These are phyloP conservation scores for Phytopythium helicoides DNA, from an alignment of 352 stramenopile genomes.

Conservation along the genomic window DNA sequence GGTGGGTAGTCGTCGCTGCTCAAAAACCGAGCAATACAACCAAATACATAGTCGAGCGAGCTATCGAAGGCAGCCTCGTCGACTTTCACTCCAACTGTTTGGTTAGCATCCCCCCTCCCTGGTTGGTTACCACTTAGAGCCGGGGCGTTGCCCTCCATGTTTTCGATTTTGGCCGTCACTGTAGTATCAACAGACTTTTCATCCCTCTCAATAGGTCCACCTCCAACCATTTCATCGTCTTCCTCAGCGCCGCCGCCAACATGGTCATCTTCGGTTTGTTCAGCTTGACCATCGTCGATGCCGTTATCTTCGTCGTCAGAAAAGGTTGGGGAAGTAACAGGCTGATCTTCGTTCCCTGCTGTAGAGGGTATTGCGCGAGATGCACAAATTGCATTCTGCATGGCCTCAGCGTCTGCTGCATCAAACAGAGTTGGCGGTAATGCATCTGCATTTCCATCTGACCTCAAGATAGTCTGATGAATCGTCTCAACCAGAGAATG, in stretches of 20 bases:
- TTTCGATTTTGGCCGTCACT: too few species aligned
- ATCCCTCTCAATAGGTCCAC: too few species aligned
- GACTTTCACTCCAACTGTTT: background rate
- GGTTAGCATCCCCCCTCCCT: slow-evolving; percentile 11
- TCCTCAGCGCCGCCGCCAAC: slow-evolving; percentile 18
- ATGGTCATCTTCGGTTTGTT: slow-evolving; percentile 33
- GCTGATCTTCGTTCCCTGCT: slow-evolving; percentile 3
- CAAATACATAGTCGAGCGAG: slow-evolving; percentile 53
- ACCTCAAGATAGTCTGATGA: slow-evolving; percentile 8
- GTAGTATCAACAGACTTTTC: too few species aligned
- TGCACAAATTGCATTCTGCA: slow-evolving; percentile 33
- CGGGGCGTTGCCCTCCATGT: background rate
- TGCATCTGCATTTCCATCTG: background rate
- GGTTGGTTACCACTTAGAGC: slow-evolving; percentile 5
- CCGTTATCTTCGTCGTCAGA: slow-evolving; percentile 25
- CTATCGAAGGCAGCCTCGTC: slow-evolving; percentile 33
- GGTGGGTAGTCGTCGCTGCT: slow-evolving; percentile 64
- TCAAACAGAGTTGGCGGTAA: slow-evolving; percentile 45
- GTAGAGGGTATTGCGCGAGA: background rate
- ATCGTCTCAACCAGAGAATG: slow-evolving; percentile 14
- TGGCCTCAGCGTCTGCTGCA: slow-evolving; percentile 49
- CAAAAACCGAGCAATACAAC: slow-evolving; percentile 58
- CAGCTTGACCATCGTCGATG: slow-evolving; percentile 16
- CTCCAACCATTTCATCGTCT: background rate
- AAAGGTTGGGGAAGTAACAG: slow-evolving; percentile 5